phyloP scores from a whole-genome alignment of 1,284 basidiomycete genomes.

The Ganoderma lingzhi region DNA sequence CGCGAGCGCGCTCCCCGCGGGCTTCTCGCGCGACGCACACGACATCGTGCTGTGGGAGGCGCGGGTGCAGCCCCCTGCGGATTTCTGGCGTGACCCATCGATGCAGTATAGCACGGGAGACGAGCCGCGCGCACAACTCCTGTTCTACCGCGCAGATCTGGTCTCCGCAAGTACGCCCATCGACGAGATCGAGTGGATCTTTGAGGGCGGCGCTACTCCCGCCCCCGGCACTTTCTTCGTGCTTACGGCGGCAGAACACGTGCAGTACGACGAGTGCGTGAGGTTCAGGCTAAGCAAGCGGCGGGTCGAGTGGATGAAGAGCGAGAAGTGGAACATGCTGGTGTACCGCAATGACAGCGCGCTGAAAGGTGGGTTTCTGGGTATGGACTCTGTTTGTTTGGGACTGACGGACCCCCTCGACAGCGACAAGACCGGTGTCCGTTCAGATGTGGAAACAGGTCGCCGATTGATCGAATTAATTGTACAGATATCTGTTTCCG shows the following conservation, averaged over 20 bases:
- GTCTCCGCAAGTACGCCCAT: background rate
- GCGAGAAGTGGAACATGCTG: conserved; percentile 27
- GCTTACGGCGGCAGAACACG: conserved; percentile 33
- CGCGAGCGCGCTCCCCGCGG: conserved; percentile 8
- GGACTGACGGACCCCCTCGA: background rate
- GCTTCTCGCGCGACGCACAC: background rate
- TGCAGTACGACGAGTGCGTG: conserved; percentile 33
- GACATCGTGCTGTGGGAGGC: conserved; percentile 15
- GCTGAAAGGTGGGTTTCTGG: conserved; percentile 14
- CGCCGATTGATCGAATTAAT: background rate
- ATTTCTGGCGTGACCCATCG: background rate
- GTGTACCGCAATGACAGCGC: conserved; percentile 22
- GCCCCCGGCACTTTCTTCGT: conserved; percentile 32
- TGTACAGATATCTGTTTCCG: background rate
- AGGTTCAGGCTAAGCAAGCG: conserved; percentile 42
- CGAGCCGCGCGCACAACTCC: conserved; percentile 8
- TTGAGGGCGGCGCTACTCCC: conserved; percentile 22
- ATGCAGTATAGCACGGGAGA: background rate
- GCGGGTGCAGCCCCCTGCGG: background rate
- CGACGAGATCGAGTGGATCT: conserved; percentile 4
- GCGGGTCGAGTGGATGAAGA: conserved; percentile 31
- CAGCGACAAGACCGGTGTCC: background rate
- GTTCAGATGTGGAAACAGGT: background rate
- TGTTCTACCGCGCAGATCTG: conserved; percentile 12
- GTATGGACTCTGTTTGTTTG: background rate